Evolutionary conservation across 805 yeast genomes (phyloP).

Genomic region (Candida incommunis): DNA sequence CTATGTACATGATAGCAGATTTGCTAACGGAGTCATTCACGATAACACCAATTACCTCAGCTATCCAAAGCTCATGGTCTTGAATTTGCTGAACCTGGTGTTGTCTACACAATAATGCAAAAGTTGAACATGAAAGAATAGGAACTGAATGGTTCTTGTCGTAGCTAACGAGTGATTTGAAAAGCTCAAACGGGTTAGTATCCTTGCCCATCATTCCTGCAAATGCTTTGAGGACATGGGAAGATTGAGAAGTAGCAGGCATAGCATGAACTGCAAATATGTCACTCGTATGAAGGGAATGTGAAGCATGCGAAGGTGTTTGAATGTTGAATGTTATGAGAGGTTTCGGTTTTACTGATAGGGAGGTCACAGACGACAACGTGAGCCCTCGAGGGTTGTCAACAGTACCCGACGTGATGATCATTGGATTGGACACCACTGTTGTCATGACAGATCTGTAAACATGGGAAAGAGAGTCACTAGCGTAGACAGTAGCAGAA

Average conservation of each 20-base stretch:
- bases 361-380: constrained; percentile 70
- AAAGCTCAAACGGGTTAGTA: constrained; percentile 20
- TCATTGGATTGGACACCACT: constrained; percentile 40
- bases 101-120: constrained; percentile 17
- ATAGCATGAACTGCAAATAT: constrained; percentile 64
- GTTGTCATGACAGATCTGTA: constrained; percentile 31
- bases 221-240: constrained; percentile 49
- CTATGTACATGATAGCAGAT: constrained; percentile 28
- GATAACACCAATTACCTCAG: constrained; percentile 44
- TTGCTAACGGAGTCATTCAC: constrained; percentile 19
- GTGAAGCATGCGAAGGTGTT: constrained; percentile 71
- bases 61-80: constrained; percentile 88
- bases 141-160: constrained; percentile 13
- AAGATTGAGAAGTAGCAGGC: constrained; percentile 43
- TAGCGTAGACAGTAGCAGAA: background rate
- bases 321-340: constrained; percentile 76
- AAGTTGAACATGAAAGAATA: constrained; percentile 11
- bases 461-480: constrained; percentile 1
- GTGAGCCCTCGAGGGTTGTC: constrained; percentile 52
- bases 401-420: constrained; percentile 38
- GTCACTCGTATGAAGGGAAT: constrained; percentile 39
- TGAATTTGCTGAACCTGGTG: constrained; percentile 31
- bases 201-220: constrained; percentile 35
- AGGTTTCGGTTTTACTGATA: constrained; percentile 66
- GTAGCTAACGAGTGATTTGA: constrained; percentile 10